Percentiles rank a stretch among this genome's conserved stretches.
Conservation (phyloP, 2,329 filamentous ascomycete genomes). For the Knufia petricola region DNA sequence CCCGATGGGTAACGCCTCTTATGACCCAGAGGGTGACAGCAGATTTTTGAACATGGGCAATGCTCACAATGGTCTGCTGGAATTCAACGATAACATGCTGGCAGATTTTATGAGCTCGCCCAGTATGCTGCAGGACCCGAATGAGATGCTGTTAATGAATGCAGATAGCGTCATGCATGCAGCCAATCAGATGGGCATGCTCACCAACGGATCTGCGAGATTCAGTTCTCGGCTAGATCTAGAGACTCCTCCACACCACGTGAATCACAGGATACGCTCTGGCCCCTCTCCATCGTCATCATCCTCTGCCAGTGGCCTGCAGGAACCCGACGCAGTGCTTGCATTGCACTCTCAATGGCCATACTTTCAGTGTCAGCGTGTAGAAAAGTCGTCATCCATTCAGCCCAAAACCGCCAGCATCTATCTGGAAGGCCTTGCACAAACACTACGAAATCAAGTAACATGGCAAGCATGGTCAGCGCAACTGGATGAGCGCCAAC, state of each 20-base stretch:
- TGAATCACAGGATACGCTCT: slow-evolving; percentile 13
- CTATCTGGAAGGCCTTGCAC: slow-evolving; percentile 43
- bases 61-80: slow-evolving; percentile 17
- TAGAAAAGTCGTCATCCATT: slow-evolving; percentile 36
- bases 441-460: slow-evolving; percentile 43
- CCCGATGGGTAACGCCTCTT: slow-evolving; percentile 17
- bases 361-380: slow-evolving; percentile 43
- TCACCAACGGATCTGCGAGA: slow-evolving; percentile 15
- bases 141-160: slow-evolving; percentile 18
- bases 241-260: slow-evolving; percentile 15
- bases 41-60: slow-evolving; percentile 21
- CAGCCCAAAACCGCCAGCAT: slow-evolving; percentile 43
- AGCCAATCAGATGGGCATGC: slow-evolving; percentile 16
- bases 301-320: slow-evolving; percentile 18
- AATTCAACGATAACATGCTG: slow-evolving; percentile 20
- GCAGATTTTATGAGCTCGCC: slow-evolving; percentile 22
- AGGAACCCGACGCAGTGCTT: slow-evolving; percentile 40
- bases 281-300: slow-evolving; percentile 19
- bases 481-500: slow-evolving; percentile 33
- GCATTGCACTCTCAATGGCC: slow-evolving; percentile 45
- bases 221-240: slow-evolving; percentile 14
- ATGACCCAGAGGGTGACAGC: slow-evolving; percentile 20
- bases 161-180: slow-evolving; percentile 17
- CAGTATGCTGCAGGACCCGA: slow-evolving; percentile 17
- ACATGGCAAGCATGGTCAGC: slow-evolving; percentile 44